Conservation (phyloP, 345 rosid species). For the Litchi chinensis region DNA sequence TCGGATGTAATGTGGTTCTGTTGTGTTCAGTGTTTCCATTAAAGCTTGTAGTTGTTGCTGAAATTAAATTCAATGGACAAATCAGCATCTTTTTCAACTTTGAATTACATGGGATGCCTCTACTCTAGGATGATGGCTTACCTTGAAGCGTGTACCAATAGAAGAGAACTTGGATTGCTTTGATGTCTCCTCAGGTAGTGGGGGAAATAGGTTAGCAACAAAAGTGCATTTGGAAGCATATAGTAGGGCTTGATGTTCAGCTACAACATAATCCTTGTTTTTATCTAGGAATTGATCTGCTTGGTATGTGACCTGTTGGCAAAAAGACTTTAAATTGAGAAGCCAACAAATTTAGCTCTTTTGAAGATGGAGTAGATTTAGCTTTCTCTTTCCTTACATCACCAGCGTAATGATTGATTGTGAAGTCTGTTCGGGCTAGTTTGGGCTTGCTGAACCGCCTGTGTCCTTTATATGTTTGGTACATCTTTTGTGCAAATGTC, state of each 20-base stretch:
- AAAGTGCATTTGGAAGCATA: slow-evolving; percentile 63
- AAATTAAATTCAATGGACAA: slow-evolving; percentile 27
- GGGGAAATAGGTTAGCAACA: slow-evolving; percentile 74
- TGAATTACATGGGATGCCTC: slow-evolving; percentile 13
- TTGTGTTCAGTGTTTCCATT: slow-evolving; percentile 64
- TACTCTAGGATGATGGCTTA: slow-evolving; percentile 22
- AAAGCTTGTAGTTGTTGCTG: slow-evolving; percentile 72
- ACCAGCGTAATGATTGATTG: slow-evolving; percentile 80
- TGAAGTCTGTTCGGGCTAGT: slow-evolving; percentile 69
- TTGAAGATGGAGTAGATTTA: slow-evolving; percentile 13
- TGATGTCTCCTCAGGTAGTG: slow-evolving; percentile 68
- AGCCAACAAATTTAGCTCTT: slow-evolving; percentile 20
- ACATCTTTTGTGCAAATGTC: slow-evolving; percentile 79
- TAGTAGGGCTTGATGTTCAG: slow-evolving; percentile 77
- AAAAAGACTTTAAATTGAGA: slow-evolving; percentile 23
- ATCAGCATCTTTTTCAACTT: slow-evolving; percentile 19
- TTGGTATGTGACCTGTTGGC: slow-evolving; percentile 60
- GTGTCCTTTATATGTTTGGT: slow-evolving; percentile 70
- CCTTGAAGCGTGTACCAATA: slow-evolving; percentile 80
- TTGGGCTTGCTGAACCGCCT: slow-evolving; percentile 81
- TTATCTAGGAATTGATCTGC: slow-evolving; percentile 77
- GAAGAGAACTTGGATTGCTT: slow-evolving; percentile 81
- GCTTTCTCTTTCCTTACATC: slow-evolving; percentile 47
- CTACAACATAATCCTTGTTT: slow-evolving; percentile 77
- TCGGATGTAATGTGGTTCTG: slow-evolving; percentile 70